Conservation (phyloP, 306 rosid genomes). For the Elaeagnus macrophylla region DNA sequence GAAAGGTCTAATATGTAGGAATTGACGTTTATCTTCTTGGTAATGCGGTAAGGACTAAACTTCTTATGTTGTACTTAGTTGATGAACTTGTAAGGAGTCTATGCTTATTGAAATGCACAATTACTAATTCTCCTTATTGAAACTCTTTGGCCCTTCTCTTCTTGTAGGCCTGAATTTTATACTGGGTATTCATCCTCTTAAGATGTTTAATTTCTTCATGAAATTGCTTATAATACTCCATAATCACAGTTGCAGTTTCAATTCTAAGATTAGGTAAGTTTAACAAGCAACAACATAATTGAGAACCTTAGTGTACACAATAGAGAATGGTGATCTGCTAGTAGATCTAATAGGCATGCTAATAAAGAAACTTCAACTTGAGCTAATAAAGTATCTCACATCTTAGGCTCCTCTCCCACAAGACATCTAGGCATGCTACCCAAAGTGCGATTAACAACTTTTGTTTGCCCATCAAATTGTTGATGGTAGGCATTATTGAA, state of each 20-base stretch:
- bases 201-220: background rate
- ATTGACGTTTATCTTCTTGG: too few species aligned
- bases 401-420: too few species aligned
- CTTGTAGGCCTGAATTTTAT: background rate
- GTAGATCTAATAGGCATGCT: too few species aligned
- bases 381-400: too few species aligned
- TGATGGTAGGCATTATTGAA: too few species aligned
- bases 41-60: background rate
- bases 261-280: too few species aligned
- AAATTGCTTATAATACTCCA: background rate
- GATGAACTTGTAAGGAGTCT: background rate
- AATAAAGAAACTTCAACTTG: too few species aligned
- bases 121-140: background rate
- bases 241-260: background rate
- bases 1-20: background rate
- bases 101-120: background rate
- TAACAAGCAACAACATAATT: background rate
- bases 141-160: background rate
- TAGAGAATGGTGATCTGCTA: too few species aligned
- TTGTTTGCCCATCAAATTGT: too few species aligned
- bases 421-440: too few species aligned
- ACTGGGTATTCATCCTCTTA: background rate
- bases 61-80: background rate
- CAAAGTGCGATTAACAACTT: too few species aligned
- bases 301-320: background rate